These are phyloP conservation scores for Aspergillus bertholletiae DNA, from an alignment of 495 filamentous ascomycete genomes.

Conservation along the genomic window DNA sequence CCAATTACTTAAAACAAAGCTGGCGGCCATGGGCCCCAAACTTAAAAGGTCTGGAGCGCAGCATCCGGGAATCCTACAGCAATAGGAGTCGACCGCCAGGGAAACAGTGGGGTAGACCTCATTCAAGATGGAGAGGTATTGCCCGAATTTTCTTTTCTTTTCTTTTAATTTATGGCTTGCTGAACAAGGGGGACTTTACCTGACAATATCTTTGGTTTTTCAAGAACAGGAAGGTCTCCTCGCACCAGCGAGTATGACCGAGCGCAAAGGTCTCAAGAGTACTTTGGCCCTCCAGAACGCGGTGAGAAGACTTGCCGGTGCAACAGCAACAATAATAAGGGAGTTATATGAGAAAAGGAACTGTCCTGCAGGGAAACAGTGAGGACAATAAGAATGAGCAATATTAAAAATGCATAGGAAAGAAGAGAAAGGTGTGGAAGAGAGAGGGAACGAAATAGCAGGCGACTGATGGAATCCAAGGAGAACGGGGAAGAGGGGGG, in stretches of 20 bases:
- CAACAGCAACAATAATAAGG: not conserved
- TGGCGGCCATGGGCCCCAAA: not conserved
- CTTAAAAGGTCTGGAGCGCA: not conserved
- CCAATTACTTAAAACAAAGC: not conserved
- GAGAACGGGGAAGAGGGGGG: slow-evolving; percentile 8
- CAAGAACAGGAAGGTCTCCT: not conserved
- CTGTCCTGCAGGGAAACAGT: not conserved
- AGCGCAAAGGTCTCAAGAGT: not conserved
- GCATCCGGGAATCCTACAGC: not conserved
- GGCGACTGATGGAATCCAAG: slow-evolving; percentile 6
- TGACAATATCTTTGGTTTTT: not conserved
- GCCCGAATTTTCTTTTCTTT: not conserved
- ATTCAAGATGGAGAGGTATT: not conserved
- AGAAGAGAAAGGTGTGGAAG: not conserved
- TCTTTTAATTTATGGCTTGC: too few relatives aligned
- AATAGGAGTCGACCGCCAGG: not conserved
- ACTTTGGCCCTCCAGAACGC: not conserved
- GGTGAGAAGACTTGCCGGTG: not conserved
- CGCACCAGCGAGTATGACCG: not conserved
- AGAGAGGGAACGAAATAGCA: not conserved
- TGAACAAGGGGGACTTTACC: not conserved
- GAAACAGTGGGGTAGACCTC: not conserved
- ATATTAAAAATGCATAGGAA: not conserved
- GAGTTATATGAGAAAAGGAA: not conserved
- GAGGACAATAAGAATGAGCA: not conserved